Percentiles rank a stretch among this genome's conserved stretches.
phyloP scores from a whole-genome alignment of 2,329 filamentous ascomycete genomes.

The Fusarium cyanostomum region DNA sequence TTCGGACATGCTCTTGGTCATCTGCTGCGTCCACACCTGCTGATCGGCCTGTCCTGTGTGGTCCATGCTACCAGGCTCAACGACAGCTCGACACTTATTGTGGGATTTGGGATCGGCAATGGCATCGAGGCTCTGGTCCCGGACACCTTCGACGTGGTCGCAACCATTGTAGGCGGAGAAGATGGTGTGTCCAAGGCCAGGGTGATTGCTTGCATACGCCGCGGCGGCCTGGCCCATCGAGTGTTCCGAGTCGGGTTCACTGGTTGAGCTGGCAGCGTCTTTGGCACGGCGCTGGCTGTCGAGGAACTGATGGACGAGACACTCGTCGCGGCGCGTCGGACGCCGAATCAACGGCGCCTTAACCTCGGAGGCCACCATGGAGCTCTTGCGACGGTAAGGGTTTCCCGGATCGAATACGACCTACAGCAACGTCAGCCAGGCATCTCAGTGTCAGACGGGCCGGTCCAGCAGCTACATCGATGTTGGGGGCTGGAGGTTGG shows the following conservation, averaged over 20 bases:
- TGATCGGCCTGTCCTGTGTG: constrained; percentile 65
- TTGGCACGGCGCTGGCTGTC: constrained; percentile 61
- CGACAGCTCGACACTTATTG: constrained; percentile 43
- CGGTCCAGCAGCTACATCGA: background rate
- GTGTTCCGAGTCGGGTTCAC: constrained; percentile 40
- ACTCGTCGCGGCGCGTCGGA: constrained; percentile 59
- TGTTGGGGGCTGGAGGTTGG: background rate
- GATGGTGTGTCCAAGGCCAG: constrained; percentile 19
- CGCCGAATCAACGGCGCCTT: constrained; percentile 45
- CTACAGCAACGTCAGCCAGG: constrained; percentile 45
- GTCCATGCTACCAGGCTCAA: constrained; percentile 54
- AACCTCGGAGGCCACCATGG: constrained; percentile 64
- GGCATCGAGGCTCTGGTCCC: constrained; percentile 31
- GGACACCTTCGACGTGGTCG: constrained; percentile 18
- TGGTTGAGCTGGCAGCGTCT: constrained; percentile 40
- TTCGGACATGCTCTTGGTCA: constrained; percentile 55
- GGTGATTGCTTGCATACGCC: constrained; percentile 28
- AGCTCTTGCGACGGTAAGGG: constrained; percentile 72
- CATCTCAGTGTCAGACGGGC: background rate
- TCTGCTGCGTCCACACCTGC: constrained; percentile 61
- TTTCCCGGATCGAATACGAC: constrained; percentile 71
- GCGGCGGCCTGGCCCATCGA: constrained; percentile 45
- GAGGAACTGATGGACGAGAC: constrained; percentile 72
- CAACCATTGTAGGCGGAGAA: constrained; percentile 24
- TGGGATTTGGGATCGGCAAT: constrained; percentile 37